phyloP scores from a whole-genome alignment of 345 rosid genomes.

The Erodium maritimum region DNA sequence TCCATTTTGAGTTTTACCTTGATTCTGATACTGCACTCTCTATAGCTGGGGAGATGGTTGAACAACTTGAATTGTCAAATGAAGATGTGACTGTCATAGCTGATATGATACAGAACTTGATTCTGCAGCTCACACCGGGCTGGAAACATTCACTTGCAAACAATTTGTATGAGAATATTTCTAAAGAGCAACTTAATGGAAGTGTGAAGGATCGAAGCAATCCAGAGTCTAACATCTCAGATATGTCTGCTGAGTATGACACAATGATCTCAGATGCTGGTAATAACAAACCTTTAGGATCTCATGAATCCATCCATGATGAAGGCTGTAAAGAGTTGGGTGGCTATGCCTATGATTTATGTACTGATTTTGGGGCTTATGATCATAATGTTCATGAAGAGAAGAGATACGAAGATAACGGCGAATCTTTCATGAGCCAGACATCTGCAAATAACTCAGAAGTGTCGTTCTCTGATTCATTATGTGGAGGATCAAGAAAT shows the following conservation, averaged over 20 bases:
- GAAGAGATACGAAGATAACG: constrained; percentile 10
- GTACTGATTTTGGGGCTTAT: constrained; percentile 5
- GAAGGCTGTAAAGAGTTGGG: constrained; percentile 6
- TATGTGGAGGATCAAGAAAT: constrained; percentile 30
- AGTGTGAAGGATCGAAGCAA: constrained; percentile 12
- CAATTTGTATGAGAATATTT: constrained; percentile 8
- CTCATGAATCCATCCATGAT: constrained; percentile 15
- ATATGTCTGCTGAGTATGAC: constrained; percentile 35
- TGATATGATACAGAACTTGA: constrained; percentile 20
- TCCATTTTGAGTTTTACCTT: constrained; percentile 1
- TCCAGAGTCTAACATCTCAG: constrained; percentile 34
- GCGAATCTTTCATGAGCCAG: constrained; percentile 14
- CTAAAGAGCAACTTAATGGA: constrained; percentile 4
- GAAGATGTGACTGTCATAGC: constrained; percentile 23
- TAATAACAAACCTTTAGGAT: constrained; percentile 16
- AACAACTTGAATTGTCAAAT: constrained; percentile 19
- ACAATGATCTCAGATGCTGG: constrained; percentile 15
- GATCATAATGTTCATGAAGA: not conserved
- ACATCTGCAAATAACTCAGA: constrained; percentile 10
- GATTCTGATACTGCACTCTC: constrained; percentile 17
- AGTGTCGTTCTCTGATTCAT: constrained; percentile 25
- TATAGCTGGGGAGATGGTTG: constrained; percentile 29
- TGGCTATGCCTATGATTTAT: constrained; percentile 3
- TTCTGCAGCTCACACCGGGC: constrained; percentile 1
- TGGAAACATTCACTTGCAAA: constrained; percentile 10